These are phyloP conservation scores for Lentithecium fluviatile DNA, from an alignment of 495 filamentous ascomycete genomes.

Conservation along the genomic window DNA sequence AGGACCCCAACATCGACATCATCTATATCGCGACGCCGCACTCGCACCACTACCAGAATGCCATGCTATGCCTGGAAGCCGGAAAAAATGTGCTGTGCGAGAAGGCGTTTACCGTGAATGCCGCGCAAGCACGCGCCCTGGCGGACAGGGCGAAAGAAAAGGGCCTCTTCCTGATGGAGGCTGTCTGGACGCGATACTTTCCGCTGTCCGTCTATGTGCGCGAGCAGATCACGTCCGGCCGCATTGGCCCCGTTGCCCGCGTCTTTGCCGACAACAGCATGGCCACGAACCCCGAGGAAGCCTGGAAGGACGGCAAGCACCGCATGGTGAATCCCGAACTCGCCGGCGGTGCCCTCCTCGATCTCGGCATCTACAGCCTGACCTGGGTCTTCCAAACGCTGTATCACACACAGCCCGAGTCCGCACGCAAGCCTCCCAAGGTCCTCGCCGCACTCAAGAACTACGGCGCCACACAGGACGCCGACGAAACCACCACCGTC, in stretches of 20 bases:
- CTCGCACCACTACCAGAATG: constrained; percentile 94
- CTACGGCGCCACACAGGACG: constrained; percentile 69
- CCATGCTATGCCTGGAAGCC: constrained; percentile 75
- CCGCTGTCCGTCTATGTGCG: constrained; percentile 77
- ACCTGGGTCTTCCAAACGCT: constrained; percentile 94
- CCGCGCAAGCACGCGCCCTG: constrained; percentile 72
- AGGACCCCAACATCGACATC: constrained; percentile 77
- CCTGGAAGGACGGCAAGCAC: constrained; percentile 54
- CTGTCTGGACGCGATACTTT: constrained; percentile 96
- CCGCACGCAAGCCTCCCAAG: constrained; percentile 53
- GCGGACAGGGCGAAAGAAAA: constrained; percentile 70
- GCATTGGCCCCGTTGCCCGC: constrained; percentile 75
- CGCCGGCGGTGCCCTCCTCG: constrained; percentile 81
- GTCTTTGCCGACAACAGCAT: constrained; percentile 71
- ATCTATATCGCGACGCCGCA: constrained; percentile 94
- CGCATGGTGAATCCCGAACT: constrained; percentile 88
- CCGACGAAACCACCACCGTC: constrained; percentile 79
- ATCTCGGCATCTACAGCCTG: constrained; percentile 83
- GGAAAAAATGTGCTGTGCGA: constrained; percentile 92
- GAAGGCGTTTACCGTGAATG: constrained; percentile 92
- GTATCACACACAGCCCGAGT: constrained; percentile 68
- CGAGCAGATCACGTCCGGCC: constrained; percentile 65
- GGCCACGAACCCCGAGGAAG: constrained; percentile 45
- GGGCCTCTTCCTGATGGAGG: constrained; percentile 94
- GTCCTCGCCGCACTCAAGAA: constrained; percentile 65